Base-by-base conservation (phyloP, 1,139 yeast genomes). In the Pichia sp. region DNA sequence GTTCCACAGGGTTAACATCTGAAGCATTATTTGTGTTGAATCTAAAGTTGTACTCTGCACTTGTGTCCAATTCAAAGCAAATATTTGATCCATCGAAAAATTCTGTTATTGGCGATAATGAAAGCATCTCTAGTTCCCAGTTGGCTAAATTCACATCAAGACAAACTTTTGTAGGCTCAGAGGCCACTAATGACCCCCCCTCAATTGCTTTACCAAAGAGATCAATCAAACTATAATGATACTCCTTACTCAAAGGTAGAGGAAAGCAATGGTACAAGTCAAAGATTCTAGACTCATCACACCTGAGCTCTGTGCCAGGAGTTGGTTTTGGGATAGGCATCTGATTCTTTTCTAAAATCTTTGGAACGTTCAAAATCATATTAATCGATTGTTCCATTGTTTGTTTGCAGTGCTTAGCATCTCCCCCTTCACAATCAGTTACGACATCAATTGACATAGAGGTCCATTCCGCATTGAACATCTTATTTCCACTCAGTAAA, bases 401-500 rank as follows among this genome's bases (percentile, higher is more conserved):
- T 64, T 80, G 78, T 38, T 71, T 70, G 61, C 95, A 87, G 10
- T 63, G 64, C 2, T 55, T 46, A 5, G 19, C 34, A 47, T 47
- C 45, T 4, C 58, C 54, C 8, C 55, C 59, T n/a, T 65, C 64
- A 59, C 90, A 84, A 26, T 72, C 74, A 0, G 93, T 85, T n/a
- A 73, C 71, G 30, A 90, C 77, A 67, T 93, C 98, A 52, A 93
- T 82, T 1, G 97, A 81, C 90, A 95, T 86, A 29, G 93, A 83
- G 61, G 92, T 96, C 98, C 98, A 93, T 61, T 86, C 84, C 0
- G 97, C 85, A 66, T 90, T 97, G 70, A 90, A 95, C n/a, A 95
- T 80, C 65, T 85, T 85, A 69, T 92, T 97, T n/a, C 99, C 98
- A 64, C 92, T 96, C 47, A 95, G 75, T 52, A 93, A 74, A 0